A percentile compares a stretch with the other conserved stretches of the same genome.
Evolutionary conservation across 352 stramenopile species (phyloP).

Genomic region (Plasmopara muralis): DNA sequence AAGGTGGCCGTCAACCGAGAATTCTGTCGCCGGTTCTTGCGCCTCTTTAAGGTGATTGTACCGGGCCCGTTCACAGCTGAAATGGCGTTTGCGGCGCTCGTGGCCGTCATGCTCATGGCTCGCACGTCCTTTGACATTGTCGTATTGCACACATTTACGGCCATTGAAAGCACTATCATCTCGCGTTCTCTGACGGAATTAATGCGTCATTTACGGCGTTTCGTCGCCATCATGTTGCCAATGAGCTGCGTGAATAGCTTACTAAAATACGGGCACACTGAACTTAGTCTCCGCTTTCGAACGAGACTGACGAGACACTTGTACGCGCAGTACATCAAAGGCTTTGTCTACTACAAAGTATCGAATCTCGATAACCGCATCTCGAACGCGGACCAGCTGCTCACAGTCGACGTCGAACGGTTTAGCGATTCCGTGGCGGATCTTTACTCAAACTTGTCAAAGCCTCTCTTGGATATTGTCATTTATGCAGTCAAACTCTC

Average conservation of each 20-base stretch:
- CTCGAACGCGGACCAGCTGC: constrained; percentile 80
- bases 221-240: constrained; percentile 70
- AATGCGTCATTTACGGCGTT: constrained; percentile 54
- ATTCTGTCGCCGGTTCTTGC: constrained; percentile 55
- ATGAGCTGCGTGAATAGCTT: constrained; percentile 77
- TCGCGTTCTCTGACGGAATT: constrained; percentile 66
- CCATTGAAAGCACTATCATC: constrained; percentile 70
- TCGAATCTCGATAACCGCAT: constrained; percentile 87
- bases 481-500: constrained; percentile 70
- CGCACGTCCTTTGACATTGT: constrained; percentile 77
- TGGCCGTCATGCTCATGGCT: constrained; percentile 51
- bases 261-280: constrained; percentile 76
- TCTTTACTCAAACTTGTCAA: constrained; percentile 86
- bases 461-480: constrained; percentile 77
- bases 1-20: constrained; percentile 68
- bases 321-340: constrained; percentile 81
- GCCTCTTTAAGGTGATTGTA: constrained; percentile 69
- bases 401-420: constrained; percentile 82
- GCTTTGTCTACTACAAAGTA: constrained; percentile 88
- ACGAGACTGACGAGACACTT: constrained; percentile 73
- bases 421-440: constrained; percentile 79
- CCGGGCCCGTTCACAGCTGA: constrained; percentile 61
- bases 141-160: constrained; percentile 69
- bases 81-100: constrained; percentile 55
- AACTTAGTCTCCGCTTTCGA: constrained; percentile 78